Evolutionary conservation across 805 yeast species (phyloP), one percentile per base, ranked within the genome.

Genomic region (Wickerhamiella azyma): DNA sequence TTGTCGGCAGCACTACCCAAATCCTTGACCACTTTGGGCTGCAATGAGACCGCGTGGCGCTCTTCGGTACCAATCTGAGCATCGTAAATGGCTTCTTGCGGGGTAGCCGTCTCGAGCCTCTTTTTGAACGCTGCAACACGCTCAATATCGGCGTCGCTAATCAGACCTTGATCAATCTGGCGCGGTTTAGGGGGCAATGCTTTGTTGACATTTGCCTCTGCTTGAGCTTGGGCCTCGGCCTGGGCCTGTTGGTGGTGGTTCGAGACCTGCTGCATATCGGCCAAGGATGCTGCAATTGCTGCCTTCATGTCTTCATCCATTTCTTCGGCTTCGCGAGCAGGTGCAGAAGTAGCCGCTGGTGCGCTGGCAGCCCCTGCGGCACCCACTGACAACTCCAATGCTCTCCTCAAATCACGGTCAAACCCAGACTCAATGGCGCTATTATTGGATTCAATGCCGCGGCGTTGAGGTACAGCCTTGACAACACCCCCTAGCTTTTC

Each of bases 281-380:
- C 71, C 50, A 92, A 68, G 61, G 95, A 85, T 0, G 95, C 95
- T 13, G 82, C 94, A 48, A 92, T 89, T 0, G 97, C 98, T 0
- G 92, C 94, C 59, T 78, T 83, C 77, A 89, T 74, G 32, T 85
- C 95, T 33, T 81, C 89, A 57, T 86, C 94, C 14, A 80, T 83
- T 16, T 81, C 85, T 2, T 76, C 83, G 13, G 61, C 66, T 2
- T 50, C 58, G 3, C 41, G 45, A 13, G 48, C 40, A 14, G 30
- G 36, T 37, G 29, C 37, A 37, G 26, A 37, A 36, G 28, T 37
- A 39, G 33, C 33, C 42, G 65, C 59, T 10, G 67, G 57, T 10
- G 64, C 48, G 21, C 45, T 41, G 13, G 47, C 37, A 4, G 33
- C 9, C 26, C 58, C 1, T 8, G 66, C 48, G 39, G 84, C 95